Percentiles rank a stretch among this genome's conserved stretches.
Conservation (phyloP, 192 early-diverging fungal genomes). For the Coemansia sp. region DNA sequence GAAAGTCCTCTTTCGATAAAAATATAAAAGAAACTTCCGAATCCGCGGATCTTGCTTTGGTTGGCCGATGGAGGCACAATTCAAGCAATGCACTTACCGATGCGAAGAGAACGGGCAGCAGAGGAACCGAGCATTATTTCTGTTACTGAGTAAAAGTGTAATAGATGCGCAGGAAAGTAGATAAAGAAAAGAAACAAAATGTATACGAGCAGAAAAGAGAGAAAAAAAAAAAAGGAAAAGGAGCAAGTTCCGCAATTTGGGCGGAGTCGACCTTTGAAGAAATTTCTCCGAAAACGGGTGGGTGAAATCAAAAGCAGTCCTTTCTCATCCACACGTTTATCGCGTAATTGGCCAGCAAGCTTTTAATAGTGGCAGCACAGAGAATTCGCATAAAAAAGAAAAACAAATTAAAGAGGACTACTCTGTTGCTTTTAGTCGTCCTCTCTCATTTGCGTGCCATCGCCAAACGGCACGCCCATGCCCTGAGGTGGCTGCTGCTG, state of each 20-base stretch:
- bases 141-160: neutral
- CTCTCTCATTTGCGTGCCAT: neutral
- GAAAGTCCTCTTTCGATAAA: too few relatives aligned
- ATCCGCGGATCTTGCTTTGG: neutral
- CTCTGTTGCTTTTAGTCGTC: neutral
- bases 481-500: neutral
- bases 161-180: conserved; percentile 9
- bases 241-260: neutral
- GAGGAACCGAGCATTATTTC: conserved; percentile 39
- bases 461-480: conserved; percentile 3
- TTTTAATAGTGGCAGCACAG: too few relatives aligned
- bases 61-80: too few relatives aligned
- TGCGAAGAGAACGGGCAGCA: conserved; percentile 44
- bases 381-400: neutral
- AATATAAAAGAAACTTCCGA: neutral
- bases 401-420: neutral
- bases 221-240: neutral
- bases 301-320: neutral
- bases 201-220: conserved; percentile 2
- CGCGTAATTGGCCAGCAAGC: neutral
- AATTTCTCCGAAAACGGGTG: too few relatives aligned
- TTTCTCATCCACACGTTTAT: neutral
- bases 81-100: conserved; percentile 23
- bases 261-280: too few relatives aligned
- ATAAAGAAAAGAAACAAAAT: neutral